These are phyloP conservation scores for Cynanchum wilfordii DNA, from an alignment of 257 asterid species.

Conservation along the genomic window DNA sequence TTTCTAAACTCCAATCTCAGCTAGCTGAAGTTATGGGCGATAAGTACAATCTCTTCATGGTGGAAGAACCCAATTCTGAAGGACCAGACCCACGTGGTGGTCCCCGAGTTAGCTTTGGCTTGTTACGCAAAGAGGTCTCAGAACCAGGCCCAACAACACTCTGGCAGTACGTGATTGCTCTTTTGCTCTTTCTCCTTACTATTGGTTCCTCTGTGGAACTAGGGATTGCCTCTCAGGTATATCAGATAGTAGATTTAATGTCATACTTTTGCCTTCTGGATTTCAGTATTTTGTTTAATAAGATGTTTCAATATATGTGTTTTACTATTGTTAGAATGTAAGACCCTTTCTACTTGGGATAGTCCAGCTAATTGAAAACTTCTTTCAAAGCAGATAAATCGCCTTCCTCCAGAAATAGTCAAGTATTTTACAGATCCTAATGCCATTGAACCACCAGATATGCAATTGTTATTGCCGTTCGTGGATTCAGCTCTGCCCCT, in stretches of 20 bases:
- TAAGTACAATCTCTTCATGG: constrained; percentile 88
- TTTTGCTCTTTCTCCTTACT: constrained; percentile 76
- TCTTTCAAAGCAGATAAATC: constrained; percentile 52
- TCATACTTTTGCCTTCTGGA: constrained; percentile 9
- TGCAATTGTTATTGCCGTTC: constrained; percentile 78
- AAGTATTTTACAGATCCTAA: constrained; percentile 92
- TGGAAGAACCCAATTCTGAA: constrained; percentile 92
- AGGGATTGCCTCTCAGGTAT: constrained; percentile 92
- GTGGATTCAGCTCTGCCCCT: constrained; percentile 88
- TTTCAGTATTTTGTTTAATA: not conserved
- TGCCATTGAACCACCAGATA: constrained; percentile 89
- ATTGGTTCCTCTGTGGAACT: constrained; percentile 88
- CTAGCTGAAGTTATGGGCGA: constrained; percentile 73
- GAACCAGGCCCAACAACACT: constrained; percentile 90
- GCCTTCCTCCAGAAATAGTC: constrained; percentile 88
- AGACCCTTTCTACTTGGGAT: constrained; percentile 5
- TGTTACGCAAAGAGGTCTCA: constrained; percentile 87
- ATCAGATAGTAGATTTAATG: constrained; percentile 3
- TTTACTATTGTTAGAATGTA: not conserved
- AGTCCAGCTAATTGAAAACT: constrained; percentile 13
- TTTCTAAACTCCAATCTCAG: constrained; percentile 70
- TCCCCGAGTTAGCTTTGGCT: constrained; percentile 93
- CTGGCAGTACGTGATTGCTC: constrained; percentile 92
- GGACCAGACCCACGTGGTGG: constrained; percentile 95
- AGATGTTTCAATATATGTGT: not conserved